Base-by-base conservation (phyloP, 148 eudicot genomes). In the Rhododendron williamsianum region DNA sequence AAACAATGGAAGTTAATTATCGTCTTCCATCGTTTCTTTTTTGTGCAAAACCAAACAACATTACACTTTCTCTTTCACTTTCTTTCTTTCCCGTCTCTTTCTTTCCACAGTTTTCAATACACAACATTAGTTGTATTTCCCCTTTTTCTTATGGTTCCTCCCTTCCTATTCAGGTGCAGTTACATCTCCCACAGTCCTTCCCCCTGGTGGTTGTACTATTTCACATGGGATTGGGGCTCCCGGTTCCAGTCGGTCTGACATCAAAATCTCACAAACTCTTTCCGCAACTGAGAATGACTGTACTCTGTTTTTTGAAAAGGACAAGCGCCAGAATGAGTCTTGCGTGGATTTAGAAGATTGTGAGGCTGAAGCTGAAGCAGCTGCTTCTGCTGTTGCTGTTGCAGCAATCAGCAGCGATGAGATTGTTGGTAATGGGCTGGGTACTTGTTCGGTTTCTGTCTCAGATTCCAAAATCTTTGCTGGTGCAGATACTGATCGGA, bases 331-430 rank as follows among this genome's bases (percentile, higher is more conserved):
- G 65, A 87, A 38, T 88, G 91, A 91, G 65, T 87, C 94, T 80
- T 89, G 91, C 83, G 88, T 41, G 33, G 89, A 89, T 77, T 86
- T 92, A 79, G 94, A 90, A 89, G 94, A 94, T 87, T 82, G 91
- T 87, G 98, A 94, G 88, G 95, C 95, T 84, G 95, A 89, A 88
- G 96, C 96, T 36, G 94, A 92, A 90, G 95, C 98, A 76, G 93
- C 95, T 87, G 97, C 95, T 69, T 95, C 98, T 67, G 97, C 98
- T 79, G 93, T 93, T 86, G 96, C 95, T 90, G 98, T 90, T 90
- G 98, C 98, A 84, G 96, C 96, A 35, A 95, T 97, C 25, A 89
- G 93, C 84, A 91, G 85, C 84, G 96, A 97, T 84, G 98, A 97
- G 85, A 92, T 85, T 86, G 91, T 86, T 74, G 95, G 88, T 67